Base-by-base conservation (phyloP, 1,284 basidiomycete genomes). In the Cerrena zonata region DNA sequence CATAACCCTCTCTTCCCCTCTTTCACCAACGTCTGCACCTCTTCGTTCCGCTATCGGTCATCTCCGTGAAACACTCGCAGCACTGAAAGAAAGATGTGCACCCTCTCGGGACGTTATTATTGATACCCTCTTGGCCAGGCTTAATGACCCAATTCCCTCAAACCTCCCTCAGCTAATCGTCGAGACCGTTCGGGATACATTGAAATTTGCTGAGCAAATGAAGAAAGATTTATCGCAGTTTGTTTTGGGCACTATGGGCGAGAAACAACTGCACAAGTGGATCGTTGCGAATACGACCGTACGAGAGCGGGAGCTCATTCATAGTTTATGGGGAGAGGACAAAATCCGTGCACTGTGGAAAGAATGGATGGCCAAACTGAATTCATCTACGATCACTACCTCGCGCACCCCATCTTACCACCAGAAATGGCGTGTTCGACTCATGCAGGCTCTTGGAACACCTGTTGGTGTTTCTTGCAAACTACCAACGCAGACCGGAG, bases 11-110 rank as follows among this genome's bases (percentile, higher is more conserved):
- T 73, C 78, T 2, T 71, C 75, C 1, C 84, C 81, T 0, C 65
- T 83, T 15, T 72, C 82, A 2, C 84, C 84, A 0, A 86, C 84
- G 0, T 78, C 80, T 2, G 79, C 81, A 1, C 82, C 83, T 0
- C 66, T 88, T n/a, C 71, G 73, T 30, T 79, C 79, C n/a, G 70
- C 74, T 10, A 54, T 77, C n/a, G 63, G 64, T 25, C 67, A 80
- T 51, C 66, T 85, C 23, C 72, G 71, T 36, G 78, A 80, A 48
- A 65, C 79, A 13, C 65, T 85, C 12, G 47, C 52, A 0, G 69
- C 73, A 15, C 66, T 89, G 7, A 72, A 71, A 5, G 62, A 77
- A 53, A 77, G 84, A 45, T 88, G 85, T 50, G 82, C 86, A 0
- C 86, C 87, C 2, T 69, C 73, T 4, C 75, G 84, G 22, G 86